phyloP scores from a whole-genome alignment of 331 rosid genomes.

The Pyracantha coccinea region DNA sequence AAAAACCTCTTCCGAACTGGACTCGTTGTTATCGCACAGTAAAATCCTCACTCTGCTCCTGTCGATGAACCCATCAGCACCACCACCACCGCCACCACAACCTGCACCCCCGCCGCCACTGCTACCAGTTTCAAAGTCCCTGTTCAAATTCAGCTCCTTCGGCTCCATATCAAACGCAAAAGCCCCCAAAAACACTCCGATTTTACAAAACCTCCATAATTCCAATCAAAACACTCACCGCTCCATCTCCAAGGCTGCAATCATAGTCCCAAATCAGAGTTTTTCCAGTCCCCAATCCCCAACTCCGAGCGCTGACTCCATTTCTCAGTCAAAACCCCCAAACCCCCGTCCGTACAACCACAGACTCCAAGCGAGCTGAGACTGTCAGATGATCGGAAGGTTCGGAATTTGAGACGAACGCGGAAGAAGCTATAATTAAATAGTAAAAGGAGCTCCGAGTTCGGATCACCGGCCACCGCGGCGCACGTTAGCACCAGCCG shows the following conservation, averaged over 20 bases:
- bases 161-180: constrained; percentile 40
- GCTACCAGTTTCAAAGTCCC: constrained; percentile 29
- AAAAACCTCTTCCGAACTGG: constrained; percentile 58
- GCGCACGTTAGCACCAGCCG: constrained; percentile 19
- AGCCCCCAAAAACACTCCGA: not conserved
- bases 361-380: not conserved
- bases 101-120: constrained; percentile 16
- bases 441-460: not conserved
- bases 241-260: not conserved
- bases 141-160: constrained; percentile 54
- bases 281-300: not conserved
- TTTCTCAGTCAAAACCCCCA: constrained; percentile 11
- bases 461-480: not conserved
- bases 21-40: constrained; percentile 72
- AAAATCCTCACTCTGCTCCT: constrained; percentile 91
- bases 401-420: not conserved
- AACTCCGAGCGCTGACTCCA: constrained; percentile 9
- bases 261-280: not conserved
- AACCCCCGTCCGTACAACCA: not conserved
- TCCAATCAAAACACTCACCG: not conserved
- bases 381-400: not conserved
- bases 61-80: constrained; percentile 75
- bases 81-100: constrained; percentile 19
- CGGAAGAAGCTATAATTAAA: not conserved
- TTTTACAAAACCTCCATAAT: constrained; percentile 17